These are phyloP conservation scores for Russula lepida DNA, from an alignment of 768 basidiomycete genomes.

Conservation along the genomic window DNA sequence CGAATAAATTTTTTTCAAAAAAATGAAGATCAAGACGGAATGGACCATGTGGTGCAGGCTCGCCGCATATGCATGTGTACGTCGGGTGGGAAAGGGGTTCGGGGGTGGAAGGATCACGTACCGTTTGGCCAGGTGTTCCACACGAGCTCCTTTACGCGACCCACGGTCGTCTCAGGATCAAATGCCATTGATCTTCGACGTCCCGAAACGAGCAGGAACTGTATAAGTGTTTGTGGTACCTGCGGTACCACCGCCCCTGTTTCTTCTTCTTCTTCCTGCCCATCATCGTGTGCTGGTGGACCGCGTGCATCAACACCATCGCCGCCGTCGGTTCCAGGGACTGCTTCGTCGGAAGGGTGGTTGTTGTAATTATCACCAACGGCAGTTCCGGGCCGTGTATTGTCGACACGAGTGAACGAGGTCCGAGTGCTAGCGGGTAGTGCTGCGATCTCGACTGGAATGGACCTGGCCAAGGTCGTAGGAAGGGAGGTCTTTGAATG, in stretches of 20 bases:
- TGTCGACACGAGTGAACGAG: conserved; percentile 43
- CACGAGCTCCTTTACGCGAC: conserved; percentile 72
- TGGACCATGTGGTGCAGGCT: not conserved
- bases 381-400: conserved; percentile 26
- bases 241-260: conserved; percentile 37
- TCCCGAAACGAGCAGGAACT: conserved; percentile 67
- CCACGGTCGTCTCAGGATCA: conserved; percentile 65
- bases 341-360: not conserved
- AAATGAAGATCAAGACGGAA: not conserved
- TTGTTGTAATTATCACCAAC: not conserved
- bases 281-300: not conserved
- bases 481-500: conserved; percentile 15
- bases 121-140: conserved; percentile 80
- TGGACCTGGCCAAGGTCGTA: conserved; percentile 4
- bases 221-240: conserved; percentile 54
- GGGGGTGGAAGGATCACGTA: conserved; percentile 26
- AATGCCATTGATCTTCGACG: conserved; percentile 62
- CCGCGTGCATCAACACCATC: not conserved
- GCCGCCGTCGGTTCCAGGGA: not conserved
- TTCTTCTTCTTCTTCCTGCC: not conserved
- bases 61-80: not conserved
- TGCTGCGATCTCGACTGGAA: conserved; percentile 21
- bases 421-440: conserved; percentile 42
- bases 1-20: not conserved
- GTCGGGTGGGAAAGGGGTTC: not conserved